Conservation (phyloP, 306 rosid genomes). For the Phaseolus lunatus region DNA sequence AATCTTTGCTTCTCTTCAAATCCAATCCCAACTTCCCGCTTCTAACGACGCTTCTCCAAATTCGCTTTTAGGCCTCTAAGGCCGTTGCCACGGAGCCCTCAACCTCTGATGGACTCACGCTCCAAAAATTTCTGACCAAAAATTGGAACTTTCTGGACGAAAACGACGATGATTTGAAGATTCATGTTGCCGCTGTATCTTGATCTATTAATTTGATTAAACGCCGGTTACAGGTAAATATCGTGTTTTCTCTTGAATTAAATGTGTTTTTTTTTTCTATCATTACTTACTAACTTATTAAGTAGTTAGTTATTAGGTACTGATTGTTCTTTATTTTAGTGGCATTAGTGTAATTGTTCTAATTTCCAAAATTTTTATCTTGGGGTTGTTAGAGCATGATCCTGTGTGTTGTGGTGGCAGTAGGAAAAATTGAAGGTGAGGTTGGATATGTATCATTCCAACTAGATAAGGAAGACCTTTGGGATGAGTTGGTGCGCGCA, state of each 20-base stretch:
- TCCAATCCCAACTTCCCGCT: slow-evolving; percentile 14
- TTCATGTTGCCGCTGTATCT: slow-evolving; percentile 89
- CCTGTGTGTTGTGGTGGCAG: slow-evolving; percentile 60
- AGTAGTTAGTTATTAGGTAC: too few species aligned
- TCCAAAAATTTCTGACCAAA: slow-evolving; percentile 61
- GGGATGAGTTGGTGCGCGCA: slow-evolving; percentile 83
- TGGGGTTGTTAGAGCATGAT: slow-evolving; percentile 9
- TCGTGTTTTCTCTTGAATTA: too few species aligned
- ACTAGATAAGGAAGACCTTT: slow-evolving; percentile 72
- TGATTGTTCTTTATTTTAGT: too few species aligned
- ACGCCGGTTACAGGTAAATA: slow-evolving; percentile 76
- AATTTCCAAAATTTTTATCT: too few species aligned
- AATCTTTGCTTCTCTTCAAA: slow-evolving; percentile 18
- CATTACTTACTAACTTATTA: neutral
- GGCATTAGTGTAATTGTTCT: neutral
- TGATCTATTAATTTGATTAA: too few species aligned
- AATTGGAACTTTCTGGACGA: slow-evolving; percentile 77
- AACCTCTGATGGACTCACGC: slow-evolving; percentile 82
- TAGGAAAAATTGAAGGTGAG: too few species aligned
- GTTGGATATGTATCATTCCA: slow-evolving; percentile 68
- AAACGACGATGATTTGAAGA: slow-evolving; percentile 84
- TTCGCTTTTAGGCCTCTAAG: slow-evolving; percentile 58
- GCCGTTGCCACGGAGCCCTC: slow-evolving; percentile 60
- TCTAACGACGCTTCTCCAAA: too few species aligned
- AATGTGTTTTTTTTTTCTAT: slow-evolving; percentile 12